phyloP scores from a whole-genome alignment of 73 alveolate species.

The Paramecium primaurelia region DNA sequence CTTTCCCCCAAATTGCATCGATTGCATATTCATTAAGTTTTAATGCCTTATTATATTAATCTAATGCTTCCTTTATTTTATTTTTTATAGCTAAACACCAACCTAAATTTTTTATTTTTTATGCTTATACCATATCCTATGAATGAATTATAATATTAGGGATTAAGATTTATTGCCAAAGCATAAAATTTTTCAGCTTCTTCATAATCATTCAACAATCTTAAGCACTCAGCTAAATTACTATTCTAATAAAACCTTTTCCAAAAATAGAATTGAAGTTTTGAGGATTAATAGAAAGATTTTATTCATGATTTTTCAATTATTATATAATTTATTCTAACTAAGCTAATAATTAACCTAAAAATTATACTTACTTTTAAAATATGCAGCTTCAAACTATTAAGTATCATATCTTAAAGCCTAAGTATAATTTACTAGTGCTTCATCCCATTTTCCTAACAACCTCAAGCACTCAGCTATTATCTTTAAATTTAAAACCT shows the following conservation, averaged over 20 bases:
- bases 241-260: neutral
- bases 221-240: neutral
- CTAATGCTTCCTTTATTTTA: neutral
- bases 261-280: too few relatives aligned
- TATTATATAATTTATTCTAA: neutral
- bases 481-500: neutral
- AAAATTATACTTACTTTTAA: neutral
- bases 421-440: neutral
- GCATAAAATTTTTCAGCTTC: neutral
- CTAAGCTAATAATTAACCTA: neutral
- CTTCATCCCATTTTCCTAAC: neutral
- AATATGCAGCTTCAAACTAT: neutral
- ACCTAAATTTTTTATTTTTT: neutral
- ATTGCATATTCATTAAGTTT: neutral
- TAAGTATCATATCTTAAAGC: neutral
- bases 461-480: neutral
- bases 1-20: neutral
- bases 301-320: too few relatives aligned
- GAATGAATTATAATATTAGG: too few relatives aligned
- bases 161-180: too few relatives aligned
- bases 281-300: neutral
- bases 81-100: too few relatives aligned
- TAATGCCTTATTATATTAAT: neutral
- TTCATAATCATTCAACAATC: neutral
- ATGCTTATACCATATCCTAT: neutral